phyloP scores from a whole-genome alignment of 1,139 yeast species.

The Williopsis jadinii region DNA sequence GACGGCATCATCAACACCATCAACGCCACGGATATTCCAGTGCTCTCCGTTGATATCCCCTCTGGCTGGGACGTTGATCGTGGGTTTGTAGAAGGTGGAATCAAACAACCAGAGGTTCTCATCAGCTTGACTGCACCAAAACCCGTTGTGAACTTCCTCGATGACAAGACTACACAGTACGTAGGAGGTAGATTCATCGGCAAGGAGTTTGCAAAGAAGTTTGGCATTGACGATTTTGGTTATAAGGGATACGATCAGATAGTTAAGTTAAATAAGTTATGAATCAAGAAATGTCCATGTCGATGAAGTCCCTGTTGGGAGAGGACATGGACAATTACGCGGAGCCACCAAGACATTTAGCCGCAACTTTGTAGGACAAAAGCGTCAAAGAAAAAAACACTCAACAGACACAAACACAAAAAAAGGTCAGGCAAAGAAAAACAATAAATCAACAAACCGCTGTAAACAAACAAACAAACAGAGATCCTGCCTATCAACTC shows the following conservation, averaged over 20 bases:
- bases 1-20: conserved; percentile 47
- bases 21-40: conserved; percentile 38
- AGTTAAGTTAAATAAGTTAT: neutral
- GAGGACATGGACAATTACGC: too few species aligned
- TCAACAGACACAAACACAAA: too few species aligned
- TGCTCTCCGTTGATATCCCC: conserved; percentile 85
- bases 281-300: neutral
- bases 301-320: too few species aligned
- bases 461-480: too few species aligned
- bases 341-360: too few species aligned
- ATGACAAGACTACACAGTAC: conserved; percentile 44
- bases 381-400: too few species aligned
- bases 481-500: too few species aligned
- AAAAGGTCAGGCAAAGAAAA: too few species aligned
- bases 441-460: too few species aligned
- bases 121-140: conserved; percentile 92
- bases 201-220: conserved; percentile 56
- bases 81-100: conserved; percentile 55
- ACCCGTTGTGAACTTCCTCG: conserved; percentile 60
- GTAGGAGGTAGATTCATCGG: conserved; percentile 88
- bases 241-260: conserved; percentile 51
- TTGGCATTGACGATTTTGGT: conserved; percentile 56
- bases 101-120: conserved; percentile 52
- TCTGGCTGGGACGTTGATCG: conserved; percentile 95
- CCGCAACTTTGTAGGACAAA: too few species aligned